A percentile compares a stretch with the other conserved stretches of the same genome.
These are phyloP conservation scores for Kazachstania psychrophila DNA, from an alignment of 805 yeast genomes.

Conservation along the genomic window DNA sequence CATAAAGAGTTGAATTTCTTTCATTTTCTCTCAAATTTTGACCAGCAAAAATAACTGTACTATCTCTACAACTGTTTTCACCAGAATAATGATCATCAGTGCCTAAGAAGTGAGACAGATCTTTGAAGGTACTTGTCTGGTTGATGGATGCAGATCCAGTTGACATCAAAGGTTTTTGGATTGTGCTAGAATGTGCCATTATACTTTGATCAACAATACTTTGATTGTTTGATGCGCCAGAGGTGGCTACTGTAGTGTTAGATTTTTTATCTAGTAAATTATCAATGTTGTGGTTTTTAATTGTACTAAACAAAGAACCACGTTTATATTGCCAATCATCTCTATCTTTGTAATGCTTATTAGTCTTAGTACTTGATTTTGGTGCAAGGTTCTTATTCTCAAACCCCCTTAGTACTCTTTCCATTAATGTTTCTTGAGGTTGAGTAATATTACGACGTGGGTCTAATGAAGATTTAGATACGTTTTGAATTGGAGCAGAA, in stretches of 20 bases:
- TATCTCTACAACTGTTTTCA: too few relatives aligned
- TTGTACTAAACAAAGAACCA: conserved; percentile 1
- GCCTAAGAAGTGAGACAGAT: conserved; percentile 17
- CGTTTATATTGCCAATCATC: conserved; percentile 3
- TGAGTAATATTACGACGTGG: conserved; percentile 27
- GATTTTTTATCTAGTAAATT: too few relatives aligned
- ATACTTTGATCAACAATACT: conserved; percentile 14
- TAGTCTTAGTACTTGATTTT: neutral
- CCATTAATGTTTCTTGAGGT: conserved; percentile 15
- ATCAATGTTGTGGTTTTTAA: too few relatives aligned
- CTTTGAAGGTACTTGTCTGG: conserved; percentile 23
- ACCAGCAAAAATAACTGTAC: too few relatives aligned
- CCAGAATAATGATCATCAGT: neutral
- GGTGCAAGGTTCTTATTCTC: neutral
- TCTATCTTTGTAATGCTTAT: neutral
- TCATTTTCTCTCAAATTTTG: conserved; percentile 1
- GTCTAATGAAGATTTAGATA: conserved; percentile 16
- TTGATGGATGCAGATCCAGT: conserved; percentile 21
- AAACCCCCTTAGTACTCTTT: conserved; percentile 4
- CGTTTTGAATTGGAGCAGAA: conserved; percentile 10
- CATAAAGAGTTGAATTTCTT: too few relatives aligned
- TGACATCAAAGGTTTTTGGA: conserved; percentile 13
- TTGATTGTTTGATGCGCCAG: too few relatives aligned
- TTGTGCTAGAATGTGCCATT: conserved; percentile 24
- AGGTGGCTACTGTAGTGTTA: too few relatives aligned